phyloP scores from a whole-genome alignment of 1,284 basidiomycete genomes.

The Ceratobasidium sp. region DNA sequence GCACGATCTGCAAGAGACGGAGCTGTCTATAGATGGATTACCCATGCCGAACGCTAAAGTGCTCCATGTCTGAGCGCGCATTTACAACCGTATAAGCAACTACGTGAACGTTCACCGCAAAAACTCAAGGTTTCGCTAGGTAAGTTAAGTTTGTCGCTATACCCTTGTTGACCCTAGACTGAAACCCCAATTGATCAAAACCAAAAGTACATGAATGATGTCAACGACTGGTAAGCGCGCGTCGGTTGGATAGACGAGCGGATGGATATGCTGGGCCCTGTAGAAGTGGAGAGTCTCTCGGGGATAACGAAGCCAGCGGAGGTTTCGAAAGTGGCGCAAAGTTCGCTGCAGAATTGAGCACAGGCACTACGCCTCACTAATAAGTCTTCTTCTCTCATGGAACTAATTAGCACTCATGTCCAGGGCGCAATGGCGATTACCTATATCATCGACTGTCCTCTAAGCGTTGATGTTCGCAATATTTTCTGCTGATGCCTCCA shows the following conservation, averaged over 20 bases:
- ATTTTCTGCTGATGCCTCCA: background rate
- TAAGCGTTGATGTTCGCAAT: background rate
- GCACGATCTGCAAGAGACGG: slow-evolving; percentile 29
- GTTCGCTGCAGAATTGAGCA: no score
- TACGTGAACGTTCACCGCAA: background rate
- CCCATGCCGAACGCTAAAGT: background rate
- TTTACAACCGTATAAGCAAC: background rate
- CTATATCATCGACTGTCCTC: background rate
- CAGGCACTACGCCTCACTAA: no score
- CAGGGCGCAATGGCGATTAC: slow-evolving; percentile 13
- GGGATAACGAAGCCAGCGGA: no score
- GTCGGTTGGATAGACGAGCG: no score
- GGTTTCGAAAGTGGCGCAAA: no score
- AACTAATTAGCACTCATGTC: background rate
- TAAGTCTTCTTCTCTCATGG: slow-evolving; percentile 7
- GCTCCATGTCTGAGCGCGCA: background rate
- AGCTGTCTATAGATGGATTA: background rate
- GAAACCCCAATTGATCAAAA: background rate
- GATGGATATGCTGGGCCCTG: no score
- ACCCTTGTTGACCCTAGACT: slow-evolving; percentile 34
- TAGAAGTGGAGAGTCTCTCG: no score
- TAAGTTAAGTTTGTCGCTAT: slow-evolving; percentile 14
- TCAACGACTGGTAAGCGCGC: no score
- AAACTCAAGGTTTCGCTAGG: background rate
- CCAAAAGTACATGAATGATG: background rate